Base-by-base conservation (phyloP, 805 yeast species). In the Metschnikowia orientalis region DNA sequence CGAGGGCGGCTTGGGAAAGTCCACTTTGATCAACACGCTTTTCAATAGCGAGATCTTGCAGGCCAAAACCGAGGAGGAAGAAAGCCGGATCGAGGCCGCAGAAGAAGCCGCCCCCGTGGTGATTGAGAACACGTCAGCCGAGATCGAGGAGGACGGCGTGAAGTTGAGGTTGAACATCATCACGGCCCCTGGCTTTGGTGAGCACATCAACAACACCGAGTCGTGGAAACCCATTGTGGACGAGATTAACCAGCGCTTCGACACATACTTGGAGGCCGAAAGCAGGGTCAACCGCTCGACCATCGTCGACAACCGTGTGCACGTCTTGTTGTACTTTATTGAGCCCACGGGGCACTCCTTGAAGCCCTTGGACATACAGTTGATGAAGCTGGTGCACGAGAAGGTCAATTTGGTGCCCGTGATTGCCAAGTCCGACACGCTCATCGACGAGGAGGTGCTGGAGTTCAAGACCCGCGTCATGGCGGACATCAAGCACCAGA, bases 261-360 rank as follows among this genome's bases (percentile, higher is more conserved):
- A 92, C 62, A 72, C 75, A 42, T 90, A 79, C 57, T 77, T 92
- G 62, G 97, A 92, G 61, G 77, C 79, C 30, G 98, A 92, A 67
- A 86, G 86, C 52, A 79, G 81, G 55, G 73, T 86, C 39, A 79
- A 78, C 61, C 78, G 97, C 59, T 64, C 82, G 8, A 59, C 74
- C 12, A 71, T 81, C 42, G 71, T 65, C 37, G 98, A 92, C 62
- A 75, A 80, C 53, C 79, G 98, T 54, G 76, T 92, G 39, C 98
- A 92, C 59, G 97, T 96, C 20, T 78, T 88, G 56, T 65, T 92
- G 43, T 92, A 89, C 63, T 90, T 92, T 51, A 84, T 92, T 52
- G 96, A 90, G 63, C 98, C 98, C 48, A 89, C 97, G 16, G 97
- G 96, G 41, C 98, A 92, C 63, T 77, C 85, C 26, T 73, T 92